Evolutionary conservation across 2,329 filamentous ascomycete genomes (phyloP).

Genomic region (Cercospora zeina): DNA sequence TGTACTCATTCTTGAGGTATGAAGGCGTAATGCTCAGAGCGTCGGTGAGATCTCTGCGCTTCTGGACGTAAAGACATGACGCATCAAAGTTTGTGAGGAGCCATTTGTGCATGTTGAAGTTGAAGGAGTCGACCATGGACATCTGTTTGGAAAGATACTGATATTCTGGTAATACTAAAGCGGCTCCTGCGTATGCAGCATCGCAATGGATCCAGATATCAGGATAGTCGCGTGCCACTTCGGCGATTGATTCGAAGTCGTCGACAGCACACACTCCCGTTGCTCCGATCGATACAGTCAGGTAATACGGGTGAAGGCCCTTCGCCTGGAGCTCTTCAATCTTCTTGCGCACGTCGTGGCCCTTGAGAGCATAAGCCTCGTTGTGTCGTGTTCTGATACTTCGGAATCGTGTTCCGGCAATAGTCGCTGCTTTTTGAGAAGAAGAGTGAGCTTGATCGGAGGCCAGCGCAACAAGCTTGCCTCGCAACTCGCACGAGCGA

Average conservation of each 20-base stretch:
- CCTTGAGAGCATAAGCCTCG: conserved; percentile 71
- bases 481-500: conserved; percentile 64
- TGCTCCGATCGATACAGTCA: conserved; percentile 80
- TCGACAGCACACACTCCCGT: conserved; percentile 88
- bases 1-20: conserved; percentile 80
- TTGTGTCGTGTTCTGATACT: conserved; percentile 63
- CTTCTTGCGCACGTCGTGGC: conserved; percentile 58
- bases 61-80: conserved; percentile 76
- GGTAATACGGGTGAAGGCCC: conserved; percentile 80
- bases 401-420: conserved; percentile 80
- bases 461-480: conserved; percentile 75
- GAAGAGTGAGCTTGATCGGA: conserved; percentile 79
- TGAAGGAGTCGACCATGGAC: conserved; percentile 76
- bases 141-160: conserved; percentile 66
- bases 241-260: conserved; percentile 69
- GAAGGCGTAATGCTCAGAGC: conserved; percentile 76
- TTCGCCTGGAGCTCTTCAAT: conserved; percentile 66
- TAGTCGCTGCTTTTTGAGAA: conserved; percentile 82
- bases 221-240: conserved; percentile 55
- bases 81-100: conserved; percentile 89
- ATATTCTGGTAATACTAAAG: conserved; percentile 78
- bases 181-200: conserved; percentile 86
- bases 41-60: conserved; percentile 72
- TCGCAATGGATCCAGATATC: conserved; percentile 90
- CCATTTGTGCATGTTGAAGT: conserved; percentile 98